Base-by-base conservation (phyloP, 2,329 filamentous ascomycete genomes). In the Acrocalymma vagum region DNA sequence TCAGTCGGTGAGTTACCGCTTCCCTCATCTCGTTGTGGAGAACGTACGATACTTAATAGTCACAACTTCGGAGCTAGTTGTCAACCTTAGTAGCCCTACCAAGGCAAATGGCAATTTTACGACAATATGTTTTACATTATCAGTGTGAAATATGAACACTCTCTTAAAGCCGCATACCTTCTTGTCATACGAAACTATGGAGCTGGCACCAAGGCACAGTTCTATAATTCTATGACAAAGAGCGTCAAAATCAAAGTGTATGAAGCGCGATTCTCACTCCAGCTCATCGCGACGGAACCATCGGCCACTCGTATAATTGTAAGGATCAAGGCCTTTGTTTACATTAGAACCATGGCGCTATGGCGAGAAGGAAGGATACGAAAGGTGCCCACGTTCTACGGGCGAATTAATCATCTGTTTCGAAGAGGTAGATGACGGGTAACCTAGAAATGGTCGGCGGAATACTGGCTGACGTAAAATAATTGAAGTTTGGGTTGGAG, bases 121-220 rank as follows among this genome's bases (percentile, higher is more conserved):
- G 11, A 77, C 66, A 15, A 75, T 39, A 14, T 49, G 52, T 45
- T 55, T 56, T 6, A 38, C 66, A 54, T 72, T 68, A 31, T 77
- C 54, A 26, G 71, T 61, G 13, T 58, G 60, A 38, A 77, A 69
- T 23, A 75, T 60, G 34, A 78, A 76, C 17, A 70, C 70, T 50
- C 71, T 56, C 40, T 76, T 77, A 45, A 69, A 76, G 2, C 69
- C 65, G 5, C 74, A 72, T 60, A 78, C 74, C 32, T 67, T 62
- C 55, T 78, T 77, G 33, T 69, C 58, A 42, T 57, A 75, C 11
- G 40, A 54, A 37, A 41, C 42, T 26, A 77, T 61, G 8, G 48
- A 50, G 9, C 23, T 58, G 25, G 72, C 69, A 26, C 58, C 64
- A 24, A 67, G 68, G 45, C 63, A 71, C 23, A 72, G 48, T 29